Base-by-base conservation (phyloP, 345 rosid genomes). In the Corchorus capsularis region DNA sequence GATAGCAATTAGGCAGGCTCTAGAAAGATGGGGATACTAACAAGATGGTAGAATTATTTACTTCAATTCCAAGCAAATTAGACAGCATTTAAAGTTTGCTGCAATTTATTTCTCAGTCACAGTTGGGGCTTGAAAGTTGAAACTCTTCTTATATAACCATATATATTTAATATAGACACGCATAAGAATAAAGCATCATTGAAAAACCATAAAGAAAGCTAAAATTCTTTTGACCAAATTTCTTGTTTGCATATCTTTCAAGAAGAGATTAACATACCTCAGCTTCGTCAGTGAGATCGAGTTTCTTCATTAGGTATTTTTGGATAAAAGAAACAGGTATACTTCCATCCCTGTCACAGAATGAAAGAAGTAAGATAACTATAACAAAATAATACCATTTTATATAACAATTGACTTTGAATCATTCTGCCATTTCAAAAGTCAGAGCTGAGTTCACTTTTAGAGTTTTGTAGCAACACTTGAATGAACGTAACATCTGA, bases 271-370 rank as follows among this genome's bases (percentile, higher is more conserved):
- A 67, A 76, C 90, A 85, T 66, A 90, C 98, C 92, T 96, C 93
- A 74, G 90, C 79, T 77, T 91, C 98, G 81, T 76, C 84, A 37
- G 76, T 41, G 56, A 93, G 94, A 73, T 88, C 86, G 34, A 96
- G 87, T 88, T 96, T 93, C 89, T 75, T 84, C 83, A 82, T 78
- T 65, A 93, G 89, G 79, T 96, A 96, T 85, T 96, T 93, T 67
- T 96, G 96, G 82, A 96, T 83, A 74, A 82, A 87, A 53, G 94
- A 92, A 78, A 93, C 93, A 0, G 95, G 89, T 71, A 91, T 76
- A 64, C 78, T 87, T 72, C 93, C 94, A 84, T 92, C 98, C 89
- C 99, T 95, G 90, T 39, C 64, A 80, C 22, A 63, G 39, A 73
- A 47, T 8, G 52, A 79, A 77, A 79, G 2, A 52, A 70, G 49